Percentiles rank a stretch among this genome's conserved stretches.
Conservation (phyloP, 805 yeast genomes). For the Metschnikowia peoriensis region DNA sequence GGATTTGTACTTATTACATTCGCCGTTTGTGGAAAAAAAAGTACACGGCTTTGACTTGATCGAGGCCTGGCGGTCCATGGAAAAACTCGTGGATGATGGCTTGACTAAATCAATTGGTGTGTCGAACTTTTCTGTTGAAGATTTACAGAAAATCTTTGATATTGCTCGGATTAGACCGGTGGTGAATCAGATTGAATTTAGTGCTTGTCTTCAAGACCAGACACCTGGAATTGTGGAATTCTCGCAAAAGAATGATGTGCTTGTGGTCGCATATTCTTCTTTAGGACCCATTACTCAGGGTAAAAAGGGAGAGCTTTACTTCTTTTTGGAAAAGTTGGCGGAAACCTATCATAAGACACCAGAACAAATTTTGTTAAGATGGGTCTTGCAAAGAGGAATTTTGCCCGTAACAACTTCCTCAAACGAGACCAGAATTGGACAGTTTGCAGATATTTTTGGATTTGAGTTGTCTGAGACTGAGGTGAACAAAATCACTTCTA, state of each 20-base stretch:
- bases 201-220: slow-evolving; percentile 31
- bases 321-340: slow-evolving; percentile 28
- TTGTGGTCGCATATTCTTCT: slow-evolving; percentile 27
- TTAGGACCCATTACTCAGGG: slow-evolving; percentile 27
- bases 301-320: slow-evolving; percentile 19
- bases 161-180: slow-evolving; percentile 23
- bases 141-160: slow-evolving; percentile 43
- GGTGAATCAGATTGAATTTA: slow-evolving; percentile 32
- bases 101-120: slow-evolving; percentile 58
- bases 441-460: slow-evolving; percentile 43
- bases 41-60: slow-evolving; percentile 37
- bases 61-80: slow-evolving; percentile 51
- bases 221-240: slow-evolving; percentile 33
- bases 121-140: slow-evolving; percentile 53
- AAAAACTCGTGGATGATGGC: slow-evolving; percentile 50
- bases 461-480: slow-evolving; percentile 56
- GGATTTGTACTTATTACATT: slow-evolving; percentile 52
- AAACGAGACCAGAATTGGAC: slow-evolving; percentile 40
- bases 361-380: slow-evolving; percentile 45
- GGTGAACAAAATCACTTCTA: slow-evolving; percentile 21
- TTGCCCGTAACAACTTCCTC: slow-evolving; percentile 48
- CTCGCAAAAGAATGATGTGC: slow-evolving; percentile 24
- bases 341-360: slow-evolving; percentile 36
- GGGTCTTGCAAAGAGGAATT: slow-evolving; percentile 41
- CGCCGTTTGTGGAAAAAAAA: slow-evolving; percentile 37